phyloP scores from a whole-genome alignment of 495 filamentous ascomycete genomes.

The Tricharina praecox region DNA sequence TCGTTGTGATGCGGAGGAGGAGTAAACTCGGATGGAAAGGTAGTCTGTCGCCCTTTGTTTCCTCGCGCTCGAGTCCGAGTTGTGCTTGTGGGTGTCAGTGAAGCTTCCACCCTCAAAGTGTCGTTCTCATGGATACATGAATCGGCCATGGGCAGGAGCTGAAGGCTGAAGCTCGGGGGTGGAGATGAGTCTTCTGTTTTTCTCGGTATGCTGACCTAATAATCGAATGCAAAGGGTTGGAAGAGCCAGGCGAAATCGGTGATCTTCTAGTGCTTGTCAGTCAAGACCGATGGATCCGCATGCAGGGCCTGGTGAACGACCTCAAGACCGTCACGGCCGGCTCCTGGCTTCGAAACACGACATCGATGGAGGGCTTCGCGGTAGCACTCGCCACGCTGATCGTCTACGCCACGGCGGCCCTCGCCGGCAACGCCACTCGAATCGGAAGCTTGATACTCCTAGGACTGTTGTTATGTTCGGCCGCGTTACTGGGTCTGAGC shows the following conservation, averaged over 20 bases:
- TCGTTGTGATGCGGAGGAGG: slow-evolving; percentile 37
- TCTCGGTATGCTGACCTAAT: slow-evolving; percentile 30
- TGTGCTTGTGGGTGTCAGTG: too few relatives aligned
- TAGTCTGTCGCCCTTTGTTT: slow-evolving; percentile 25
- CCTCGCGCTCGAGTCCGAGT: too few relatives aligned
- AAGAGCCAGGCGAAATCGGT: slow-evolving; percentile 27
- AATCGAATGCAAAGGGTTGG: slow-evolving; percentile 28
- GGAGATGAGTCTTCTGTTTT: too few relatives aligned
- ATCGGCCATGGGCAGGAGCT: too few relatives aligned
- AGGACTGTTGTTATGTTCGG: slow-evolving; percentile 33
- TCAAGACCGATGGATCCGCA: slow-evolving; percentile 33
- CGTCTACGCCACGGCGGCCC: slow-evolving; percentile 37
- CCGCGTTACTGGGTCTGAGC: slow-evolving; percentile 35
- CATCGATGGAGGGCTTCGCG: slow-evolving; percentile 33
- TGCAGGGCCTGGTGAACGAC: slow-evolving; percentile 38
- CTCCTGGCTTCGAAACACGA: slow-evolving; percentile 39
- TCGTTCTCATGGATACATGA: too few relatives aligned
- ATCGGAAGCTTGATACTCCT: slow-evolving; percentile 35
- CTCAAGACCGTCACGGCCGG: slow-evolving; percentile 41
- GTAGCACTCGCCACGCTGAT: slow-evolving; percentile 35
- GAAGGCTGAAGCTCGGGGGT: too few relatives aligned
- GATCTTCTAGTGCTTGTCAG: slow-evolving; percentile 31
- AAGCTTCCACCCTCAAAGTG: too few relatives aligned
- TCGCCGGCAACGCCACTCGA: slow-evolving; percentile 36
- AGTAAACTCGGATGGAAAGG: slow-evolving; percentile 27